These are phyloP conservation scores for Corymbia maculata DNA, from an alignment of 345 rosid species.

Conservation along the genomic window DNA sequence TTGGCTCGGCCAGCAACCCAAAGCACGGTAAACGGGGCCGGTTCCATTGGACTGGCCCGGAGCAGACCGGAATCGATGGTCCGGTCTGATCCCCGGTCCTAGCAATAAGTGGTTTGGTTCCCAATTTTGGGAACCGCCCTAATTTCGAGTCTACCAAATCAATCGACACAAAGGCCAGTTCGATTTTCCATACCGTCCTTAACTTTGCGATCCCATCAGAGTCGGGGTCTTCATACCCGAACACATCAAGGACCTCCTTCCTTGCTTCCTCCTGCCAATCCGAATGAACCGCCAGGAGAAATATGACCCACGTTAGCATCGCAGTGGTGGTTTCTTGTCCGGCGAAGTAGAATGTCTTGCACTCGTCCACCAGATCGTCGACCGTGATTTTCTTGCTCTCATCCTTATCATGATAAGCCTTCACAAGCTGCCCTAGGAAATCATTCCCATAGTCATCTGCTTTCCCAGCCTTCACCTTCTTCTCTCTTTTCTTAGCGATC, in stretches of 20 bases:
- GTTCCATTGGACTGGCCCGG: too few species aligned
- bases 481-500: slow-evolving; percentile 1
- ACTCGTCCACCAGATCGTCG: neutral
- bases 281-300: slow-evolving; percentile 14
- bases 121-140: too few species aligned
- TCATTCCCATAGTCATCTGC: neutral
- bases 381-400: neutral
- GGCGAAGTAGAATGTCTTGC: neutral
- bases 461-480: neutral
- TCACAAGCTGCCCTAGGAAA: neutral
- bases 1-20: too few species aligned
- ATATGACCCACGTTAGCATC: slow-evolving; percentile 12
- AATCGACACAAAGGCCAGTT: neutral
- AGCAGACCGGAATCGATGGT: too few species aligned
- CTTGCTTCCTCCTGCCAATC: slow-evolving; percentile 26
- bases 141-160: neutral
- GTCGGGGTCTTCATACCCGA: neutral
- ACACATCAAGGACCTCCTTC: slow-evolving; percentile 3
- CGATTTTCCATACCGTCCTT: neutral
- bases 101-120: too few species aligned
- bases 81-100: too few species aligned
- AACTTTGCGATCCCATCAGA: neutral
- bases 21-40: too few species aligned
- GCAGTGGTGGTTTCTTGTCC: neutral
- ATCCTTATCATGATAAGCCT: neutral